Percentiles rank a stretch among this genome's conserved stretches.
phyloP scores from a whole-genome alignment of 345 rosid genomes.

The Ceriops decandra region DNA sequence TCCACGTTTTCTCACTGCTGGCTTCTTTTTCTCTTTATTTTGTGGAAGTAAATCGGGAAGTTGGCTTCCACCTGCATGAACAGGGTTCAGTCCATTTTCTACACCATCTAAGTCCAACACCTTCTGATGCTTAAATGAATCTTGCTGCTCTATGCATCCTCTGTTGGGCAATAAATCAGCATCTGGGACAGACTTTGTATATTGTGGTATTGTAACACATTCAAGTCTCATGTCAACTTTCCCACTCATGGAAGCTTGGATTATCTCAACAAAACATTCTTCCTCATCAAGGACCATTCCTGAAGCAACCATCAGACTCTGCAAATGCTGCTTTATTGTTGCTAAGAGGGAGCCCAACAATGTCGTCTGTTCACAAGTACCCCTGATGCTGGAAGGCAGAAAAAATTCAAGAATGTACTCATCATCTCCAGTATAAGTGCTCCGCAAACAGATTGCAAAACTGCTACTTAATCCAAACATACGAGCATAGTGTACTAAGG shows the following conservation, averaged over 20 bases:
- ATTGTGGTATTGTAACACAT: slow-evolving; percentile 37
- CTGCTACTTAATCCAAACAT: slow-evolving; percentile 72
- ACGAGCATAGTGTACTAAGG: slow-evolving; percentile 94
- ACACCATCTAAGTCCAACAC: slow-evolving; percentile 31
- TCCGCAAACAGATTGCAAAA: slow-evolving; percentile 77
- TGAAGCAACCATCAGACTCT: slow-evolving; percentile 74
- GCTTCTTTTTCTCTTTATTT: slow-evolving; percentile 40
- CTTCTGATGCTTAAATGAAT: slow-evolving; percentile 35
- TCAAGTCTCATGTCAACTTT: slow-evolving; percentile 46
- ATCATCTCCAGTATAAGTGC: slow-evolving; percentile 73
- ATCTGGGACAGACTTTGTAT: slow-evolving; percentile 34
- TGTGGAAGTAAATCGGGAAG: slow-evolving; percentile 32
- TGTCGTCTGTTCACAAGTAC: slow-evolving; percentile 42
- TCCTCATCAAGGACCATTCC: slow-evolving; percentile 53
- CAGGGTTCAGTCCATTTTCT: slow-evolving; percentile 22
- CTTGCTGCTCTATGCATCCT: slow-evolving; percentile 17
- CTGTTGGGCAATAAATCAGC: slow-evolving; percentile 23
- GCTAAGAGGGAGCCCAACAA: slow-evolving; percentile 61
- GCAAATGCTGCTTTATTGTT: slow-evolving; percentile 77
- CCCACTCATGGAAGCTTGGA: slow-evolving; percentile 49
- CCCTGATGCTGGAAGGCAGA: slow-evolving; percentile 54
- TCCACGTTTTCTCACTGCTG: slow-evolving; percentile 68
- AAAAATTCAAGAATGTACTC: slow-evolving; percentile 85
- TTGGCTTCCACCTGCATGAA: slow-evolving; percentile 25
- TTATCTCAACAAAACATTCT: slow-evolving; percentile 54